phyloP scores from a whole-genome alignment of 352 stramenopile genomes.

The Pythium brachiatum region DNA sequence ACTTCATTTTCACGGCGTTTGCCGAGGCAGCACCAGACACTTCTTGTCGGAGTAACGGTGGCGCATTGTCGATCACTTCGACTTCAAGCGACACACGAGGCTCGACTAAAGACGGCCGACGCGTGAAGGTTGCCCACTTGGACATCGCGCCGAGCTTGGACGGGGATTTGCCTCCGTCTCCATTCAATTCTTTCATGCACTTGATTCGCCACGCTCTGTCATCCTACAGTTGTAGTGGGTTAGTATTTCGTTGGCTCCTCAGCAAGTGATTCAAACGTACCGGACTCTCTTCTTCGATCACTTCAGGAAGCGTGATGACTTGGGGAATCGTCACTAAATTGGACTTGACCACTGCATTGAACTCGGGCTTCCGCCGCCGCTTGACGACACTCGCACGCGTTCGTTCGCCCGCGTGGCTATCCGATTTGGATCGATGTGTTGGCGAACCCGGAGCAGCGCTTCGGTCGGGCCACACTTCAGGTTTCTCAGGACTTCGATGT shows the following conservation, averaged over 20 bases:
- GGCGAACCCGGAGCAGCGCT: not conserved
- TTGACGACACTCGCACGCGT: conserved; percentile 8
- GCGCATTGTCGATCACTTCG: conserved; percentile 21
- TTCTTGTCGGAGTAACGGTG: conserved; percentile 13
- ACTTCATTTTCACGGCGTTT: conserved; percentile 24
- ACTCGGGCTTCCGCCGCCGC: conserved; percentile 15
- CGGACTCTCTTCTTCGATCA: conserved; percentile 15
- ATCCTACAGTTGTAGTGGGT: conserved; percentile 5
- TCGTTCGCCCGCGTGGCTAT: conserved; percentile 11
- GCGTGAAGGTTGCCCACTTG: conserved; percentile 12
- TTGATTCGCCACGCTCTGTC: conserved; percentile 15
- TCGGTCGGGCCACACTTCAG: not conserved
- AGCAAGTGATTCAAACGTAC: not conserved
- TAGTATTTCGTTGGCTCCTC: too few species aligned
- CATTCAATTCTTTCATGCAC: conserved; percentile 22
- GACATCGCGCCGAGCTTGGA: not conserved
- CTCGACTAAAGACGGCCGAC: conserved; percentile 10
- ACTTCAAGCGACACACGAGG: conserved; percentile 12
- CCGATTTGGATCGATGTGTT: conserved; percentile 4
- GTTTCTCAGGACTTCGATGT: conserved; percentile 33
- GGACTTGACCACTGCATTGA: conserved; percentile 4
- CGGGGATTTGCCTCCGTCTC: not conserved
- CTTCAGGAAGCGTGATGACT: conserved; percentile 9
- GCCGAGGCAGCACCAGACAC: not conserved
- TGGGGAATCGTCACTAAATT: conserved; percentile 15